Evolutionary conservation across 2,329 filamentous ascomycete species (phyloP).

Genomic region (Penicillium sp.): DNA sequence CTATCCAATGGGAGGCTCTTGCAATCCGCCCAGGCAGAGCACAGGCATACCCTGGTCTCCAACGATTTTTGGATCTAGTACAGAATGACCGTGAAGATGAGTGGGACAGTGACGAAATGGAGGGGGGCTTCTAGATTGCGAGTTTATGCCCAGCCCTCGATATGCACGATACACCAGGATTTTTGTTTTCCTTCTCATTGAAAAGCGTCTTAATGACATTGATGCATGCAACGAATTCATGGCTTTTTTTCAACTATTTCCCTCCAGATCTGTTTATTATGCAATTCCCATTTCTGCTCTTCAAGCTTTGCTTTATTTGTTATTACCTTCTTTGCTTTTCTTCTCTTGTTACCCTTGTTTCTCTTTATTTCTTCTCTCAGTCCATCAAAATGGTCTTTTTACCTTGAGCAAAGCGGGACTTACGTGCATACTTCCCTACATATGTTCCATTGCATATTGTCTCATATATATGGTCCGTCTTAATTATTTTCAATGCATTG

Average conservation of each 20-base stretch:
- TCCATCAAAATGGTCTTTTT: not conserved
- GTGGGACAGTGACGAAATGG: slow-evolving; percentile 60
- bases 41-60: slow-evolving; percentile 39
- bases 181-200: not conserved
- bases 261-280: not conserved
- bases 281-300: not conserved
- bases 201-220: slow-evolving; percentile 6
- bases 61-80: slow-evolving; percentile 54
- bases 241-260: not conserved
- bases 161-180: not conserved
- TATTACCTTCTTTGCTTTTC: not conserved
- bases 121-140: slow-evolving; percentile 38
- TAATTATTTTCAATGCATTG: too few relatives aligned
- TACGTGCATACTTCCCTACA: too few relatives aligned
- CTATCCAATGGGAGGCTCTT: not conserved
- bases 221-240: slow-evolving; percentile 8
- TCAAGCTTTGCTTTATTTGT: not conserved
- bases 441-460: too few relatives aligned
- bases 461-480: too few relatives aligned
- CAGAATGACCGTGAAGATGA: slow-evolving; percentile 56
- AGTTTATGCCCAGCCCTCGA: not conserved
- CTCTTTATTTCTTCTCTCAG: not conserved
- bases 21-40: slow-evolving; percentile 4
- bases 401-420: not conserved
- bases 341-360: not conserved